Base-by-base conservation (phyloP, 306 rosid species). In the Cajanus cajan region DNA sequence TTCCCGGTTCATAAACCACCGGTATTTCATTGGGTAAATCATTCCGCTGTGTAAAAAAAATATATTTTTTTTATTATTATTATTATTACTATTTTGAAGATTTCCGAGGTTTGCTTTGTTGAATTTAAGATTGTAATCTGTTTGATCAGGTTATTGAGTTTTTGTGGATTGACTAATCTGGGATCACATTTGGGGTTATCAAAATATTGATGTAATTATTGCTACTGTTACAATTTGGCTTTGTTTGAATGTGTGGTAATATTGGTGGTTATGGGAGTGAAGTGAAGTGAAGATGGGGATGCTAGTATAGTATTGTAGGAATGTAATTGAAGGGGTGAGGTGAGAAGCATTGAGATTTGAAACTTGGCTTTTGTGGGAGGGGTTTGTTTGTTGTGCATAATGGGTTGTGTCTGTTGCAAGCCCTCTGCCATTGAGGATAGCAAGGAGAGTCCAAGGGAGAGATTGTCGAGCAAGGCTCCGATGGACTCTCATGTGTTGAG, bases 361-460 rank as follows among this genome's bases (percentile, higher is more conserved):
- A 75, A 78, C 59, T 78, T 85, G 82, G 81, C 67, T 28, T 87
- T 90, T 31, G 78, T 45, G 84, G 85, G 83, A 48, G 88, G 85
- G 75, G 8, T 31, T 81, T 73, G 6, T 31, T 77, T 78, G 81
- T 71, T 83, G 81, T 79, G 79, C 80, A 85, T 81, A 74, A 94
- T 94, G 98, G 98, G 98, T 85, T 80, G 97, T 83, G 36, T 84
- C 52, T 90, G 87, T 74, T 88, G 97, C 93, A 94, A 90, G 89
- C 95, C 98, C 84, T 92, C 91, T 83, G 97, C 97, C 52, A 92
- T 94, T 76, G 98, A 94, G 84, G 98, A 94, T 81, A 89, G 96
- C 82, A 92, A 87, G 84, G 98, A 94, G 76, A 92, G 97, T 80
- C 98, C 98, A 9, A 85, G 95, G 72, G 97, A 94, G 86, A 85